Conservation (phyloP, 1,284 basidiomycete species). For the Leccinum solheimii region DNA sequence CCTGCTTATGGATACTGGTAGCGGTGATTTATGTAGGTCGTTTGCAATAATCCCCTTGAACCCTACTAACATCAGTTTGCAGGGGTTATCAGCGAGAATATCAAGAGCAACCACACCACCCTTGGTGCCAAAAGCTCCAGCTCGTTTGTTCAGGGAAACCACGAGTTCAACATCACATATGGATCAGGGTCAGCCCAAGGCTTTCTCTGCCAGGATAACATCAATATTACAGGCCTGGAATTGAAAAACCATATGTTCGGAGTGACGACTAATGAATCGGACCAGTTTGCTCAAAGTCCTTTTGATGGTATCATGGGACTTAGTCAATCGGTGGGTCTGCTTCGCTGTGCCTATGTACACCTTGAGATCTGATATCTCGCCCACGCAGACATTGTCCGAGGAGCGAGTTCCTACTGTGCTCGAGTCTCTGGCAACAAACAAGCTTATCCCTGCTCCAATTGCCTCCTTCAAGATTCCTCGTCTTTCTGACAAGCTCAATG, state of each 20-base stretch:
- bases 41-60: not conserved
- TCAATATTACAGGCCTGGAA: slow-evolving; percentile 66
- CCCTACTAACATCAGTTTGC: not conserved
- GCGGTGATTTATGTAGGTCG: slow-evolving; percentile 70
- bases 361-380: not conserved
- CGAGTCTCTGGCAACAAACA: slow-evolving; percentile 65
- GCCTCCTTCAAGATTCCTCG: slow-evolving; percentile 83
- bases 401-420: slow-evolving; percentile 71
- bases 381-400: slow-evolving; percentile 58
- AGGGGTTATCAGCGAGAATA: slow-evolving; percentile 33
- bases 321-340: slow-evolving; percentile 60
- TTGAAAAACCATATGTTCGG: slow-evolving; percentile 73
- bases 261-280: slow-evolving; percentile 61
- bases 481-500: slow-evolving; percentile 69
- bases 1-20: slow-evolving; percentile 85
- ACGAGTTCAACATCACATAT: slow-evolving; percentile 71
- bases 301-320: slow-evolving; percentile 89
- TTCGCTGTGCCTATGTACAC: not conserved
- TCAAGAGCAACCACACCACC: slow-evolving; percentile 64
- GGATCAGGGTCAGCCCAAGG: slow-evolving; percentile 75
- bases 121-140: slow-evolving; percentile 68
- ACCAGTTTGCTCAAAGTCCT: slow-evolving; percentile 60
- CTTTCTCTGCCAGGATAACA: slow-evolving; percentile 63
- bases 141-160: slow-evolving; percentile 58
- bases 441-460: slow-evolving; percentile 67